Percentiles rank a stretch among this genome's conserved stretches.
These are phyloP conservation scores for Monilinia vaccinii-corymbosi DNA, from an alignment of 2,329 filamentous ascomycete genomes.

Conservation along the genomic window DNA sequence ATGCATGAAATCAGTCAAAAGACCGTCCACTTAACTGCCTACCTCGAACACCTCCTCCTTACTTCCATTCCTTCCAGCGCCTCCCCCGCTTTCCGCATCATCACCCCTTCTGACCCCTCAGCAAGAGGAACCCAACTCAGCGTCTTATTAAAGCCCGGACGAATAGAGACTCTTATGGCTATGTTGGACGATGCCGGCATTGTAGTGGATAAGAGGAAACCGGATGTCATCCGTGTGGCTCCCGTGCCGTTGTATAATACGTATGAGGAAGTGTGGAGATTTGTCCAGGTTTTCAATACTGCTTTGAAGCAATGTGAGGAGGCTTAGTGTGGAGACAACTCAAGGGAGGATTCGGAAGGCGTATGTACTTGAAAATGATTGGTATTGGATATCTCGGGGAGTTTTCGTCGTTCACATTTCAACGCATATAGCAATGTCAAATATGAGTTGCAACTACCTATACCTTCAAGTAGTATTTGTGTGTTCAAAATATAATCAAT, in stretches of 20 bases:
- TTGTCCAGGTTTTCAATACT: slow-evolving; percentile 41
- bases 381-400: not conserved
- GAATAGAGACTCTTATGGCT: slow-evolving; percentile 59
- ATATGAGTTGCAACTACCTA: not conserved
- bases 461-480: not conserved
- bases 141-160: slow-evolving; percentile 54
- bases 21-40: slow-evolving; percentile 64
- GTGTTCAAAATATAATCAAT: not conserved
- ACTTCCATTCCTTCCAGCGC: slow-evolving; percentile 19
- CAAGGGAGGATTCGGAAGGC: not conserved
- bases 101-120: slow-evolving; percentile 23
- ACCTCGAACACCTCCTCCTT: slow-evolving; percentile 63
- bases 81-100: slow-evolving; percentile 37
- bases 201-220: slow-evolving; percentile 74
- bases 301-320: slow-evolving; percentile 16
- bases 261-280: slow-evolving; percentile 61
- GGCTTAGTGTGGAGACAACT: not conserved
- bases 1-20: slow-evolving; percentile 63
- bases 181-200: slow-evolving; percentile 60
- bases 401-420: not conserved
- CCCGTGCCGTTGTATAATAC: slow-evolving; percentile 79
- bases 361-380: not conserved
- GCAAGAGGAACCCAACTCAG: slow-evolving; percentile 52
- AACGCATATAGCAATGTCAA: not conserved
- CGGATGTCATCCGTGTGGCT: slow-evolving; percentile 75